A percentile compares a stretch with the other conserved stretches of the same genome.
phyloP scores from a whole-genome alignment of 345 rosid species.

The Ceriops tagal region DNA sequence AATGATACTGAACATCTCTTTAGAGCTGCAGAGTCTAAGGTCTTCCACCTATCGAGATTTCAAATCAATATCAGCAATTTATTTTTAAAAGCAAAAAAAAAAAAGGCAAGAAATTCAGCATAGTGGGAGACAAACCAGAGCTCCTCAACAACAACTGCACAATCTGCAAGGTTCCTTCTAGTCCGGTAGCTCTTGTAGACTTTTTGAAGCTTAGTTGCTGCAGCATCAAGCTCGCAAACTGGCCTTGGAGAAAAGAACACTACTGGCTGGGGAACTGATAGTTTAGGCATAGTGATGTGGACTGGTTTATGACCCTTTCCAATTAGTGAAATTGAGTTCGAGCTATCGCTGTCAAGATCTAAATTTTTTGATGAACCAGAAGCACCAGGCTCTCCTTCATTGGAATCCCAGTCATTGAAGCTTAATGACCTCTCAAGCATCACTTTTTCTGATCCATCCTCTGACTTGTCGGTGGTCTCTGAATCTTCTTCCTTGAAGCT shows the following conservation, averaged over 20 bases:
- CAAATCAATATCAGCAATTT: slow-evolving; percentile 1
- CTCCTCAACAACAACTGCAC: slow-evolving; percentile 68
- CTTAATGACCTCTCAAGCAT: slow-evolving; percentile 35
- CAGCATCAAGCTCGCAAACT: slow-evolving; percentile 53
- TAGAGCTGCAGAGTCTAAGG: slow-evolving; percentile 57
- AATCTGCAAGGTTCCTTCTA: slow-evolving; percentile 64
- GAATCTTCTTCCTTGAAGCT: slow-evolving; percentile 35
- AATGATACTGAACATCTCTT: slow-evolving; percentile 49
- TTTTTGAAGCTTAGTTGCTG: slow-evolving; percentile 47
- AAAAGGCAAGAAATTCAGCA: slow-evolving; percentile 5
- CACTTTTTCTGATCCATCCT: slow-evolving; percentile 4
- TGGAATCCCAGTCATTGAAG: slow-evolving; percentile 36
- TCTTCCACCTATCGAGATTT: slow-evolving; percentile 51
- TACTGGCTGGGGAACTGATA: slow-evolving; percentile 43
- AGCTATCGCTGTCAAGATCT: slow-evolving; percentile 1
- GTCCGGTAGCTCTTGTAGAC: slow-evolving; percentile 49
- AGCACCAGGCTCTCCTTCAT: slow-evolving; percentile 14
- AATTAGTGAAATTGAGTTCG: not conserved
- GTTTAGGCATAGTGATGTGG: slow-evolving; percentile 39
- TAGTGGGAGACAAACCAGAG: slow-evolving; percentile 49
- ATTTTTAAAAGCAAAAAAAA: not conserved
- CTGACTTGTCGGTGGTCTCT: slow-evolving; percentile 17
- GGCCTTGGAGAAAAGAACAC: slow-evolving; percentile 57
- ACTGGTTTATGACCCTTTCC: slow-evolving; percentile 24
- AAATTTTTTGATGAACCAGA: slow-evolving; percentile 5